Evolutionary conservation across 345 rosid genomes (phyloP).

Genomic region (Geranium brycei): DNA sequence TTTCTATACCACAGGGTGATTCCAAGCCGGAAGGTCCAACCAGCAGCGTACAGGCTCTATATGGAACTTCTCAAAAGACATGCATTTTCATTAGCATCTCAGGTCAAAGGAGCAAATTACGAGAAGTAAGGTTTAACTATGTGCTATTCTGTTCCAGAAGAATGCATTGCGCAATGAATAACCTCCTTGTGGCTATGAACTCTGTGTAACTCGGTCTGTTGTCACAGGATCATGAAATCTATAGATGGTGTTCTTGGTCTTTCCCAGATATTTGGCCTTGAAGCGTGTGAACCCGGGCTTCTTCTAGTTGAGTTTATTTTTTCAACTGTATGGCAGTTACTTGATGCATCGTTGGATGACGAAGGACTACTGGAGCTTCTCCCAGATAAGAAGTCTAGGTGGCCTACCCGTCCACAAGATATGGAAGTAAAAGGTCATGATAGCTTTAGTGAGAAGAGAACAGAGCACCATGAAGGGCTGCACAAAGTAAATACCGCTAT

Average conservation of each 20-base stretch:
- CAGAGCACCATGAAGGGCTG: conserved; percentile 38
- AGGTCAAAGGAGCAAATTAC: conserved; percentile 32
- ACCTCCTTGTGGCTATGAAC: no score
- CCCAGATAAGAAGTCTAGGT: conserved; percentile 41
- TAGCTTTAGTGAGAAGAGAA: conserved; percentile 36
- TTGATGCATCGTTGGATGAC: conserved; percentile 87
- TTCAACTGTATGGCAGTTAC: conserved; percentile 66
- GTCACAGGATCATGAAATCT: conserved; percentile 69
- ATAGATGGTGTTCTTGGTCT: conserved; percentile 63
- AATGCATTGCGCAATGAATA: neutral
- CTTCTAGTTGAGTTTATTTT: conserved; percentile 67
- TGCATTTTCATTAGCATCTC: conserved; percentile 47
- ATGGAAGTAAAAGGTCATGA: conserved; percentile 56
- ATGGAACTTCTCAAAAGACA: conserved; percentile 77
- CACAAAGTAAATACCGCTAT: conserved; percentile 48
- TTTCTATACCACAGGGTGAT: conserved; percentile 42
- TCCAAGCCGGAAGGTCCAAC: conserved; percentile 52
- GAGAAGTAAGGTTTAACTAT: conserved; percentile 28
- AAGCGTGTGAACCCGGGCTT: conserved; percentile 49
- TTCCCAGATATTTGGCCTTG: conserved; percentile 54
- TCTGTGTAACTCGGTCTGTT: conserved; percentile 9
- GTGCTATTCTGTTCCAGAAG: conserved; percentile 1
- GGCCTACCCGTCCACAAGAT: conserved; percentile 36
- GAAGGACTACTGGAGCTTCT: conserved; percentile 72
- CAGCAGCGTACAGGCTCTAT: conserved; percentile 77